Evolutionary conservation across 345 rosid genomes (phyloP).

Genomic region (Excoecaria agallocha): DNA sequence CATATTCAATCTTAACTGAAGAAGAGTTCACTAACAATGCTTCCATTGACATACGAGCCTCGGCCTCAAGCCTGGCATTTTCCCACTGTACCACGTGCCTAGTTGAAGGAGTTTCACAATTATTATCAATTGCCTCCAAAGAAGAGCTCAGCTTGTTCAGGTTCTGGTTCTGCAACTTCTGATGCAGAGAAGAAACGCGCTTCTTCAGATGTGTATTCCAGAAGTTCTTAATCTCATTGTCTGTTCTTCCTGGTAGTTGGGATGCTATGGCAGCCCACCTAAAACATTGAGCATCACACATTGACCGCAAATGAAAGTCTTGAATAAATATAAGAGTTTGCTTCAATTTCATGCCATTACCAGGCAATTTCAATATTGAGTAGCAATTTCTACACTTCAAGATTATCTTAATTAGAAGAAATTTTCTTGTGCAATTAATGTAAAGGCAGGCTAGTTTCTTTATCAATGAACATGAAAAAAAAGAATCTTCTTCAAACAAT

Average conservation of each 20-base stretch:
- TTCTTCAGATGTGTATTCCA: conserved; percentile 41
- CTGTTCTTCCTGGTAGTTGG: conserved; percentile 41
- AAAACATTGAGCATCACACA: not conserved
- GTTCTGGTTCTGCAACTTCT: not conserved
- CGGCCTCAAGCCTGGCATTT: conserved; percentile 31
- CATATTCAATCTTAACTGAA: conserved; percentile 14
- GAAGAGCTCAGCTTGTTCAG: conserved; percentile 11
- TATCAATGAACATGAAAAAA: too few species aligned
- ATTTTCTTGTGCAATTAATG: not conserved
- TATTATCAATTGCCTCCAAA: not conserved
- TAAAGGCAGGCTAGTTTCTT: too few species aligned
- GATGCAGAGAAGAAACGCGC: conserved; percentile 11
- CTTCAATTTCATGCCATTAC: not conserved
- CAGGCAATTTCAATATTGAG: not conserved
- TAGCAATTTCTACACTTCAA: not conserved
- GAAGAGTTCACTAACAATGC: conserved; percentile 11
- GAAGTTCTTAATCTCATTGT: conserved; percentile 41
- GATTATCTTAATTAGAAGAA: not conserved
- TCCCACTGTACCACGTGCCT: conserved; percentile 27
- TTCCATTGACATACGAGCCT: conserved; percentile 28
- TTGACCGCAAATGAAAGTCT: not conserved
- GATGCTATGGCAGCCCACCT: conserved; percentile 50
- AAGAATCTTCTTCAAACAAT: not conserved
- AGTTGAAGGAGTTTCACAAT: conserved; percentile 20
- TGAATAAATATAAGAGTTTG: not conserved